Evolutionary conservation across 768 basidiomycete genomes (phyloP).

Genomic region (Holtermannia corniformis): DNA sequence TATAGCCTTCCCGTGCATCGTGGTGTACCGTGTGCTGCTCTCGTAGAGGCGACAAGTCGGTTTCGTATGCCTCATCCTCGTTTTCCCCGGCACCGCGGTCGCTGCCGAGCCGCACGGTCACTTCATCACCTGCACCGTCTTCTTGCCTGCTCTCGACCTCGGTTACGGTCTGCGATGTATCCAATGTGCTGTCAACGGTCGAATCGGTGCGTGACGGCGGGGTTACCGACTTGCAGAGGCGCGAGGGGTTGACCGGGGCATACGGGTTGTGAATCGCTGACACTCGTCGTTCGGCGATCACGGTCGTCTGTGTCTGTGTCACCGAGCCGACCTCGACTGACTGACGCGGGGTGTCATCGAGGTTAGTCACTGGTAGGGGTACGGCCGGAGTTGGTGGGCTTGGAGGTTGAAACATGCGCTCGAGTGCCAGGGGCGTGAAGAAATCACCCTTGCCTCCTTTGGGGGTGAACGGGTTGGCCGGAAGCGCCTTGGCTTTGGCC

Average conservation of each 20-base stretch:
- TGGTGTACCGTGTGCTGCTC: not conserved
- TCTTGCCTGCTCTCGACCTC: conserved; percentile 4
- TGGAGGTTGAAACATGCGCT: conserved; percentile 89
- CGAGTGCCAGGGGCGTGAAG: conserved; percentile 77
- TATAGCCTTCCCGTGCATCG: conserved; percentile 4
- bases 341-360: not conserved
- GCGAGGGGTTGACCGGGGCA: conserved; percentile 32
- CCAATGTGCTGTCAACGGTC: not conserved
- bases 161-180: not conserved
- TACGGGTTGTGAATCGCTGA: conserved; percentile 26
- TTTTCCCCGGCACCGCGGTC: not conserved
- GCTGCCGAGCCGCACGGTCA: not conserved
- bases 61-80: not conserved
- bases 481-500: conserved; percentile 15
- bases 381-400: conserved; percentile 52
- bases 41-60: conserved; percentile 2
- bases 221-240: conserved; percentile 37
- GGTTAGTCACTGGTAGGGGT: not conserved
- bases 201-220: conserved; percentile 15
- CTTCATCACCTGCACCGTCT: conserved; percentile 1
- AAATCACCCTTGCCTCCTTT: conserved; percentile 43
- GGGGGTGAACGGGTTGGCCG: conserved; percentile 16
- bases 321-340: not conserved
- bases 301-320: not conserved
- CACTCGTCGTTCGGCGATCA: conserved; percentile 5